These are phyloP conservation scores for Ascomycota sp. DNA, from an alignment of 2,329 filamentous ascomycete species.

Conservation along the genomic window DNA sequence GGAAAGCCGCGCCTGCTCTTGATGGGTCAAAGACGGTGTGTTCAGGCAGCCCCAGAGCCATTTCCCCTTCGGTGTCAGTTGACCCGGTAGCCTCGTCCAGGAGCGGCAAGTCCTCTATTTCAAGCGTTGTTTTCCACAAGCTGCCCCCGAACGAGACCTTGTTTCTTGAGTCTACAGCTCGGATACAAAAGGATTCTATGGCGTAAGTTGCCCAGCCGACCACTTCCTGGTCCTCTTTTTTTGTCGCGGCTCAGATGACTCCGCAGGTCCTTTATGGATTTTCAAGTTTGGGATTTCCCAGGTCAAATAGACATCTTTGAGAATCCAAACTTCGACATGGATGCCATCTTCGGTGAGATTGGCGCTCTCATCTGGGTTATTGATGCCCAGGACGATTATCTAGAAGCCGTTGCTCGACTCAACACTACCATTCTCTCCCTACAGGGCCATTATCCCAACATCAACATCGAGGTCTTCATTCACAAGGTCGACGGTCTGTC, in stretches of 20 bases:
- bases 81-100: slow-evolving; percentile 22
- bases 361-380: slow-evolving; percentile 97
- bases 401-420: slow-evolving; percentile 71
- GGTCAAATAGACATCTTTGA: slow-evolving; percentile 81
- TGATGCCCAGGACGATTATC: slow-evolving; percentile 93
- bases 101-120: slow-evolving; percentile 95
- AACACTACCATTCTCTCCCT: slow-evolving; percentile 80
- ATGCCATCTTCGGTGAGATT: slow-evolving; percentile 83
- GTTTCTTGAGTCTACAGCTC: slow-evolving; percentile 84
- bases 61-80: neutral
- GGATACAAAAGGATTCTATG: slow-evolving; percentile 87
- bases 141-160: slow-evolving; percentile 88
- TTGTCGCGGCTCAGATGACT: slow-evolving; percentile 4
- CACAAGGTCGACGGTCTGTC: slow-evolving; percentile 97
- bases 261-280: slow-evolving; percentile 88
- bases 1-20: slow-evolving; percentile 70
- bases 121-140: slow-evolving; percentile 98
- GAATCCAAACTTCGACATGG: slow-evolving; percentile 73
- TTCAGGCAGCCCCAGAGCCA: slow-evolving; percentile 1
- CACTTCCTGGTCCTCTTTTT: neutral
- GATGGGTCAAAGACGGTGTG: slow-evolving; percentile 87
- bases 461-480: slow-evolving; percentile 96
- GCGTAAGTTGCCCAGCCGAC: slow-evolving; percentile 40
- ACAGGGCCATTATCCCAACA: slow-evolving; percentile 71
- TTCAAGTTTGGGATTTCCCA: slow-evolving; percentile 95